Evolutionary conservation across 1,139 yeast species (phyloP), one percentile per base, ranked within the genome.

Genomic region (Geotrichum europaeum): DNA sequence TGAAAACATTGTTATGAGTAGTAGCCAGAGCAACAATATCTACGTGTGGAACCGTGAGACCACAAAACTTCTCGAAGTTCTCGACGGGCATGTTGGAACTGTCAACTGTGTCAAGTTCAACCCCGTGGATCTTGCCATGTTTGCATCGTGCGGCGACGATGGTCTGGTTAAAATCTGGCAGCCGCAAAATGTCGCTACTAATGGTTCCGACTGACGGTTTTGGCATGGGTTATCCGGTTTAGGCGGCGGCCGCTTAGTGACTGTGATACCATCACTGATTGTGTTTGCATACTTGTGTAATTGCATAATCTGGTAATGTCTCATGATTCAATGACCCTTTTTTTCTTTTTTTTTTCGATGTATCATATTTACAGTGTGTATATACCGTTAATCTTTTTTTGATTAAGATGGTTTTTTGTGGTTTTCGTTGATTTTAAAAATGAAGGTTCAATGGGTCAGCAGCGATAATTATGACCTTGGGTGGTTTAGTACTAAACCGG

Each of bases 1-100:
- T 62, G 96, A 87, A 68, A 86, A 85, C 65, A 76, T 89, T 57
- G 83, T 90, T 0, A 76, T 88, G 20, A 84, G 92, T 67, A 97
- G 97, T 1, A 85, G 95, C 54, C 95, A 88, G 68, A 95, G 89
- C 70, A 91, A 94, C 0, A 79, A 81, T 62, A 81, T 90, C 4
- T 90, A 86, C 72, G 77, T 91, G 6, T 91, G 97, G 96, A 89
- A 89, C 68, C 78, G 87, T 50, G 80, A 81, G 59, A 84, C 86
- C 25, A 94, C 96, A 4, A 85, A 86, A 62, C 78, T 90, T 34
- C 75, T 91, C 3, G 85, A 85, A 12, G 81, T 79, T 1, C 68
- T 85, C 47, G 74, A 80, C 9, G 96, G 88, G 0, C 98, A 94
- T 70, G 74, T 73, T 18, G 84, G 84, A 1, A 77, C 84, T 55